Percentiles rank a stretch among this genome's conserved stretches.
These are phyloP conservation scores for Earliella scabrosa DNA, from an alignment of 1,284 basidiomycete genomes.

Conservation along the genomic window DNA sequence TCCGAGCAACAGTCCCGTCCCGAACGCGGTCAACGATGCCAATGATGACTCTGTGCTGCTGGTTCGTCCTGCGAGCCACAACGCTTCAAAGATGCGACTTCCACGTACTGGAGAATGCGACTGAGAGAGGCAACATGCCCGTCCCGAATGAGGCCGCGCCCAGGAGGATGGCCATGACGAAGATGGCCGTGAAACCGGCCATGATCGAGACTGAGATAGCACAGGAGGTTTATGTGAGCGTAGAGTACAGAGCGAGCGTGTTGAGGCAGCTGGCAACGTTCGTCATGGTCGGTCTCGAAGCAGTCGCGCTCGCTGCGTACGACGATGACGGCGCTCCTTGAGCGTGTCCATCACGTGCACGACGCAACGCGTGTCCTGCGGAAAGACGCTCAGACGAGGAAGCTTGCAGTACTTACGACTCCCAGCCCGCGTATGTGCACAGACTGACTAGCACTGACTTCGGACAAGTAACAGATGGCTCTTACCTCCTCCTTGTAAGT, in stretches of 20 bases:
- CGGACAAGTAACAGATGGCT: too few species aligned
- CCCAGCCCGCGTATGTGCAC: too few species aligned
- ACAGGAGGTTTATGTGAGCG: neutral
- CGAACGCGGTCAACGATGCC: constrained; percentile 67
- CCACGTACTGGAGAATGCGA: constrained; percentile 75
- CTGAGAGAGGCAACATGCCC: constrained; percentile 77
- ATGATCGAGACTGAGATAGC: constrained; percentile 18
- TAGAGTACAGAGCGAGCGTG: neutral
- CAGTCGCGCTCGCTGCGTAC: too few species aligned
- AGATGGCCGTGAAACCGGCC: constrained; percentile 30
- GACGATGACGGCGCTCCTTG: too few species aligned
- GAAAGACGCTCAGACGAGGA: too few species aligned
- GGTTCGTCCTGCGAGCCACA: neutral
- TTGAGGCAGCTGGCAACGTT: too few species aligned
- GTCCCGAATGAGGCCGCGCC: constrained; percentile 73
- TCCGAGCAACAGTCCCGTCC: constrained; percentile 87
- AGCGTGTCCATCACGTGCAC: too few species aligned
- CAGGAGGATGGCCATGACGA: constrained; percentile 61
- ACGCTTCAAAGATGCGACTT: neutral
- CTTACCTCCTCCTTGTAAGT: too few species aligned
- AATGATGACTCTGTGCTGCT: constrained; percentile 52
- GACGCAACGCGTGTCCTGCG: too few species aligned
- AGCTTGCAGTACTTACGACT: too few species aligned
- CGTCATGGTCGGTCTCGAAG: too few species aligned
- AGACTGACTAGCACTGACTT: too few species aligned